Base-by-base conservation (phyloP, 306 rosid species). In the Dryas drummondii region DNA sequence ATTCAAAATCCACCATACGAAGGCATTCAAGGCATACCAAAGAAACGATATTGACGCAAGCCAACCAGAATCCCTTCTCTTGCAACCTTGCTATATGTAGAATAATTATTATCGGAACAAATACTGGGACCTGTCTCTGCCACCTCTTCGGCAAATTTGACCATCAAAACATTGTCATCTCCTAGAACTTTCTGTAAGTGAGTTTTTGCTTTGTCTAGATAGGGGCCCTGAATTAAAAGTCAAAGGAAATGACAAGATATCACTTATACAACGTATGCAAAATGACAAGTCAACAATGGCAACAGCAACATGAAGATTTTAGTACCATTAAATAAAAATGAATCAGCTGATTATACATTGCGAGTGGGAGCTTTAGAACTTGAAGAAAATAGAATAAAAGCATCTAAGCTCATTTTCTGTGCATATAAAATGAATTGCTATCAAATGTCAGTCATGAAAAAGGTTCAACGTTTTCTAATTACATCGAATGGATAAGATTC, bases 31-130 rank as follows among this genome's bases (percentile, higher is more conserved):
- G 56, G 56, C 81, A 73, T 82, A 93, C 98, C 98, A 79, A 90
- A 93, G 74, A 89, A 91, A 0, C 66, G 76, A 76, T 90, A 93
- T 26, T 72, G 77, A 9, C 84, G 88, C 74, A 80, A 87, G 52
- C 94, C 96, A 77, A 93, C 89, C 58, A 7, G 66, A 54, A 93
- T 88, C 76, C 96, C 98, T 50, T 88, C 88, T 78, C 77, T 86
- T 68, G 80, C 84, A 65, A 88, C 78, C 85, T 73, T 90, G 40
- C 71, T 61, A 57, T 88, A 92, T 2, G 75, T 78, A 26, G 15
- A n/a, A 60, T 53, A 48, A 19, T 78, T 66, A 8, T 79, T 73
- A 55, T 76, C 60, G 49, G 17, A 41, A 58, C 37, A 60, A 26
- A 16, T 71, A 57, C 1, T 41, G 15, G 10, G 15, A 54, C 47